Base-by-base conservation (phyloP, 306 rosid species). In the Malus asiatica region DNA sequence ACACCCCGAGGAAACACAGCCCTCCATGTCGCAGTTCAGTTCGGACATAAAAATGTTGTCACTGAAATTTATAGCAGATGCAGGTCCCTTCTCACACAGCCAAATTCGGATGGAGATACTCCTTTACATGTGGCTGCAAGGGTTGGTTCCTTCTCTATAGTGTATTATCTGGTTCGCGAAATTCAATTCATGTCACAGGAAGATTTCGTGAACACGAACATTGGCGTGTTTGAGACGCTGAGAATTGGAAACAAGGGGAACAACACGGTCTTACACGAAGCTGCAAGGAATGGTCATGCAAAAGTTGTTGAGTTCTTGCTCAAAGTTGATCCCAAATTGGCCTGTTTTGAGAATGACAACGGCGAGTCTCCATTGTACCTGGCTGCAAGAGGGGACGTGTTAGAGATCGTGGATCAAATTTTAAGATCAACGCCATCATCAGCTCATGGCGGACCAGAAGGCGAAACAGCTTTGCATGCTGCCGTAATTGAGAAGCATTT, bases 341-440 rank as follows among this genome's bases (percentile, higher is more conserved):
- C 32, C 20, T 72, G n/a, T n/a, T 10, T 55, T 33, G 76, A 72
- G 35, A 72, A 72, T 57, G 29, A 33, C 11, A 51, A 23, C 2
- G 76, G 65, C 1, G 66, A 72, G n/a, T 72, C 65, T 29, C 76
- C 76, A 9, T 72, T 72, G 53, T 58, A 32, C 51, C 11, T 72
- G 22, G 76, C 64, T 57, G 53, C 65, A 30, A 71, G n/a, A 72
- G 76, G 38, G 52, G 66, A 51, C 20, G 11, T 53, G 51, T 1
- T 16, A 20, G 53, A 72, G 52, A 72, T 72, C 5, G 12, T 72
- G 52, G 6, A 45, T 27, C 40, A 15, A 14, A 46, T 70, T 70
- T 48, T 46, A 8, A 10, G 11, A 8, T 12, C 73, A 35, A 32
- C 48, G 6, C 66, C 64, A 2, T 53, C 65, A 3, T 27, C 30